Percentiles rank a stretch among this genome's conserved stretches.
Evolutionary conservation across 805 yeast species (phyloP).

Genomic region (Suhomyces sp.): DNA sequence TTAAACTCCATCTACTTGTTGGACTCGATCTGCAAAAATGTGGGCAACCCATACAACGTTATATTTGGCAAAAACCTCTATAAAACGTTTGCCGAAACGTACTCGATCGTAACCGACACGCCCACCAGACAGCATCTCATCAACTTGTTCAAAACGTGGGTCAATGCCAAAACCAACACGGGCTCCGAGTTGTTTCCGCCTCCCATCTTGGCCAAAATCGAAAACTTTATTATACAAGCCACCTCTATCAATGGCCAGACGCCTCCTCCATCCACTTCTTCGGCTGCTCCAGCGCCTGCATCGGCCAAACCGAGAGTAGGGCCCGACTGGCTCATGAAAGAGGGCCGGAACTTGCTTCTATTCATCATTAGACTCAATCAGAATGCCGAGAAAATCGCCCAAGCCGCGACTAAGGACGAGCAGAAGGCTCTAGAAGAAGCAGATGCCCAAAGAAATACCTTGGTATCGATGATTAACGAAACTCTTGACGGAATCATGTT

Average conservation of each 20-base stretch:
- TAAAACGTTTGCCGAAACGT: conserved; percentile 36
- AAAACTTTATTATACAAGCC: conserved; percentile 38
- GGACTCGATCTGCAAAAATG: conserved; percentile 42
- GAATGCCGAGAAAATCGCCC: not conserved
- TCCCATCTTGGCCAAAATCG: conserved; percentile 28
- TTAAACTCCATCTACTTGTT: conserved; percentile 32
- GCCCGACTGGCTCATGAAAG: conserved; percentile 36
- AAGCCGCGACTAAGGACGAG: not conserved
- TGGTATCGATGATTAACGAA: conserved; percentile 30
- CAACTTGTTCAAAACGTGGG: conserved; percentile 42
- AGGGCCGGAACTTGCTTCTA: conserved; percentile 34
- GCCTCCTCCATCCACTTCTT: conserved; percentile 5
- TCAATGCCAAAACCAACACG: conserved; percentile 29
- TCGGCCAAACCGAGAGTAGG: conserved; percentile 3
- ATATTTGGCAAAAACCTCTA: conserved; percentile 34
- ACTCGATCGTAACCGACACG: conserved; percentile 38
- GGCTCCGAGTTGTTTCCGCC: conserved; percentile 35
- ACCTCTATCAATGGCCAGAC: conserved; percentile 23
- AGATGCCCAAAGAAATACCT: conserved; percentile 23
- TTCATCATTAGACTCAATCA: conserved; percentile 22
- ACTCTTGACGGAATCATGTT: conserved; percentile 28
- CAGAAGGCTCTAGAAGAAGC: conserved; percentile 8
- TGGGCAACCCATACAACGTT: conserved; percentile 43
- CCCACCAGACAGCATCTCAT: conserved; percentile 38
- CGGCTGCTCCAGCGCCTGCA: conserved; percentile 1